Percentiles rank a stretch among this genome's conserved stretches.
phyloP scores from a whole-genome alignment of 345 rosid species.

The Rhodamnia rubescens region DNA sequence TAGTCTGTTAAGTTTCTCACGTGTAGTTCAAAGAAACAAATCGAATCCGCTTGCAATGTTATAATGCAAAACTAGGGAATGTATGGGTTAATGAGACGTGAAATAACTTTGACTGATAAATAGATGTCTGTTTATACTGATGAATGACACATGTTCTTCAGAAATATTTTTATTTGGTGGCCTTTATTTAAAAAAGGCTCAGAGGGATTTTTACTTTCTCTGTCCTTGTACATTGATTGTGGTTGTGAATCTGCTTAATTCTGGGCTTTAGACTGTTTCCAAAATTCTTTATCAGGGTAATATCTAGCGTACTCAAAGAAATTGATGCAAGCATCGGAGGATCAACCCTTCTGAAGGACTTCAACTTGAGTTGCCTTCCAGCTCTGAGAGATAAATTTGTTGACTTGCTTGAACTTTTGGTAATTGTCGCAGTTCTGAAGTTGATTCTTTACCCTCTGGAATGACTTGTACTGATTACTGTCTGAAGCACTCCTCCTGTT shows the following conservation, averaged over 20 bases:
- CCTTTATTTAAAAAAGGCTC: not conserved
- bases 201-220: not conserved
- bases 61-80: not conserved
- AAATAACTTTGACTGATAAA: not conserved
- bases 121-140: not conserved
- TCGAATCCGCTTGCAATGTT: not conserved
- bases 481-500: not conserved
- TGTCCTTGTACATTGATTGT: not conserved
- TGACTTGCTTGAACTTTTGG: constrained; percentile 74
- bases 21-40: not conserved
- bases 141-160: not conserved
- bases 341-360: constrained; percentile 57
- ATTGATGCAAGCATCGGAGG: constrained; percentile 62
- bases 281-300: constrained; percentile 29
- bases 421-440: constrained; percentile 20
- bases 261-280: not conserved
- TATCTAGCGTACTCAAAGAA: constrained; percentile 46
- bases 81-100: not conserved
- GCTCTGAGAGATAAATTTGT: constrained; percentile 50
- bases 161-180: not conserved
- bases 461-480: not conserved
- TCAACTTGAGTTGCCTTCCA: constrained; percentile 66
- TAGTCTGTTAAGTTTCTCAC: not conserved
- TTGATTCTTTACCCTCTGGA: not conserved
- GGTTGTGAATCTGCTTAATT: not conserved